Conservation (phyloP, 129 eudicot species). For the Kitagawia praeruptora region DNA sequence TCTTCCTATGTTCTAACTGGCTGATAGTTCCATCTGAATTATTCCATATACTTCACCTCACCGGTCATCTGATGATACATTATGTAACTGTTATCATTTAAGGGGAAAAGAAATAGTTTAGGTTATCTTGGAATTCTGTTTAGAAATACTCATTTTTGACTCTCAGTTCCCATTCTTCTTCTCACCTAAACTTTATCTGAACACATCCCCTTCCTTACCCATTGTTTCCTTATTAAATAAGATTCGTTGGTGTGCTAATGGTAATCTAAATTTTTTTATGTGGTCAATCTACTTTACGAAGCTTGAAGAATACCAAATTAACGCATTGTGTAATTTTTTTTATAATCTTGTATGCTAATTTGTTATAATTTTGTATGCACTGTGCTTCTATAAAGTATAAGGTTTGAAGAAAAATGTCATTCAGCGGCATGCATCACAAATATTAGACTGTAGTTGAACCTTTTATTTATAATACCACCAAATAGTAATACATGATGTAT, state of each 20-base stretch:
- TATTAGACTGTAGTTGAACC: neutral
- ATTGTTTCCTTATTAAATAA: neutral
- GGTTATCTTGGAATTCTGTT: neutral
- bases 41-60: neutral
- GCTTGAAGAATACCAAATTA: neutral
- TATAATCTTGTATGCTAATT: neutral
- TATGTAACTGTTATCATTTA: neutral
- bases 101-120: neutral
- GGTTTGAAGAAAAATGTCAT: neutral
- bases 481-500: neutral
- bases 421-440: neutral
- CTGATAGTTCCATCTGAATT: neutral
- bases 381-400: neutral
- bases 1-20: neutral
- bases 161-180: neutral
- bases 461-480: neutral
- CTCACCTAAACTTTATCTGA: neutral
- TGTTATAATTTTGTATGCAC: neutral
- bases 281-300: neutral
- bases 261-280: neutral
- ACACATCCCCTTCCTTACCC: neutral
- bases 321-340: neutral
- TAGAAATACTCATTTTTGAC: neutral
- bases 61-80: neutral
- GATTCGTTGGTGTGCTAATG: neutral